A percentile compares a stretch with the other conserved stretches of the same genome.
These are phyloP conservation scores for Primulina eburnea DNA, from an alignment of 257 asterid genomes.

Conservation along the genomic window DNA sequence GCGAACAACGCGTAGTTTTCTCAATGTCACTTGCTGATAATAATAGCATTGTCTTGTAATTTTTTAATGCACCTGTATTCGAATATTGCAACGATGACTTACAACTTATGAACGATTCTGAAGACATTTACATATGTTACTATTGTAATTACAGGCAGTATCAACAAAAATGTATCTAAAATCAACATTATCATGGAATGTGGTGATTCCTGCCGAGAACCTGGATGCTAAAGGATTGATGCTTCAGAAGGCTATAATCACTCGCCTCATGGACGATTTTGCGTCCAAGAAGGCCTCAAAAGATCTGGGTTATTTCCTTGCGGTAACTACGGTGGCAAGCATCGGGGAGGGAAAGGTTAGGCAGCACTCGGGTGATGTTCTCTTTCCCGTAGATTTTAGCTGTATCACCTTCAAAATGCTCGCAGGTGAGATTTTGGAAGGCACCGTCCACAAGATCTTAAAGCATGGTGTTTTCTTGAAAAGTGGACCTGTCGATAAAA, in stretches of 20 bases:
- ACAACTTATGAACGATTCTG: too few relatives aligned
- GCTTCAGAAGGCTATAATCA: slow-evolving; percentile 74
- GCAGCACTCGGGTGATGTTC: slow-evolving; percentile 68
- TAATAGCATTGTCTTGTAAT: not conserved
- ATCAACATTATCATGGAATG: slow-evolving; percentile 52
- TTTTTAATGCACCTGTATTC: not conserved
- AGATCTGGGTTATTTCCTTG: slow-evolving; percentile 73
- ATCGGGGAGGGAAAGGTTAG: slow-evolving; percentile 81
- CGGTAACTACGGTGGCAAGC: slow-evolving; percentile 51
- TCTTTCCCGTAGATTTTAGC: slow-evolving; percentile 73
- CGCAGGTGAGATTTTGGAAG: slow-evolving; percentile 71
- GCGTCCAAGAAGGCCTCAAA: slow-evolving; percentile 66
- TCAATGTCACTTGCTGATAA: not conserved
- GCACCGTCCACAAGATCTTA: slow-evolving; percentile 59
- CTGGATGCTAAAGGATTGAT: slow-evolving; percentile 54
- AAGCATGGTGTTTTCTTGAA: slow-evolving; percentile 73
- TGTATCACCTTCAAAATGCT: slow-evolving; percentile 79
- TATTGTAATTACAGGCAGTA: not conserved
- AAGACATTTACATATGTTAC: not conserved
- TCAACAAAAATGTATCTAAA: slow-evolving; percentile 38
- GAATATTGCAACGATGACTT: not conserved
- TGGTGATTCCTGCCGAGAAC: slow-evolving; percentile 55
- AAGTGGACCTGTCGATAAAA: slow-evolving; percentile 62
- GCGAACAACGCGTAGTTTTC: not conserved
- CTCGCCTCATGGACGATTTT: slow-evolving; percentile 74